Evolutionary conservation across 371 early-diverging fungal species (phyloP), one percentile per base, ranked within the genome.

Genomic region (Umbelopsis sp.): DNA sequence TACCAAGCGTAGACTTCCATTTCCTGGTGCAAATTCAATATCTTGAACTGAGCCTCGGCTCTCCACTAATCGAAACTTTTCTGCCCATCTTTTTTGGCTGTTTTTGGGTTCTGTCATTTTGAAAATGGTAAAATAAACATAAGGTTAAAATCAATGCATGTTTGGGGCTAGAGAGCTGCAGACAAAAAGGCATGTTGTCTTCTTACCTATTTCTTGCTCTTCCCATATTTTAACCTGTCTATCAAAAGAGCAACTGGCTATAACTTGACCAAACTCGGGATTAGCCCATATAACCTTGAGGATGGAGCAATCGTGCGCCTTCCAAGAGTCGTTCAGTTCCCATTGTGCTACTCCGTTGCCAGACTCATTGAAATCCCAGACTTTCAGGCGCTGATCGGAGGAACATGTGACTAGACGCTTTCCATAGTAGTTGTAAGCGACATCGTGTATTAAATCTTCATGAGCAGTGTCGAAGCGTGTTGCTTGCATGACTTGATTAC

Each of bases 191-290:
- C 7, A 10, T 10, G 41, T 41, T 41, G 32, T 65, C 29, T 7
- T 32, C 18, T 11, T 79, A 91, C 91, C 92, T 57, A 85, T 77
- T 44, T 91, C 89, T 63, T 90, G 88, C 75, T 97, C 96, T 72
- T 96, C 95, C 94, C 95, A 97, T 24, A 98, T 92, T 69, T 90
- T 87, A 4, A 96, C 93, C 24, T 91, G 90, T 32, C 95, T 83
- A 77, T 98, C 98, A 72, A 95, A 91, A 22, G 96, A 96, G 70
- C 95, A 95, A 11, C 94, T 91, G 1, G 97, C 97, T 68, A 98
- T 83, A 6, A 97, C 86, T 72, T 93, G 93, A 1, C 97, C 97
- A 72, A 91, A 97, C 74, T 96, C 97, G 9, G 98, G 97, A 80
- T 95, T 93, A 10, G 95, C 93, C 96, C 96, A 97, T 63, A 88